Evolutionary conservation across 2,329 filamentous ascomycete species (phyloP), one percentile per base, ranked within the genome.

Genomic region (Stachybotrys echinatus): DNA sequence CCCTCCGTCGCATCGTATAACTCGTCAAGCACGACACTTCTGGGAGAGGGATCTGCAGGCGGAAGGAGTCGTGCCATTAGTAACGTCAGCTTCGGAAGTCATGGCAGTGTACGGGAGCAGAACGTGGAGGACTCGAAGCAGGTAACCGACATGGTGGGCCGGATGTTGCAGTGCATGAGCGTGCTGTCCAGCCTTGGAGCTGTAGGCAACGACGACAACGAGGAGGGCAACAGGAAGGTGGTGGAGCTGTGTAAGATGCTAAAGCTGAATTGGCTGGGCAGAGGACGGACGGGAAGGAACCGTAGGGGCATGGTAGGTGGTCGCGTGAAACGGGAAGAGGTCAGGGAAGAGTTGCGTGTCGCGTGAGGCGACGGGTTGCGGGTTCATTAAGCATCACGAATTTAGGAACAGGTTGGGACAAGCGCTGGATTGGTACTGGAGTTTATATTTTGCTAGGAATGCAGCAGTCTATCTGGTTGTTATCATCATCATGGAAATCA

Each of bases 101-200:
- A 75, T 55, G 76, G 65, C n/a, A 71, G 72, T 55, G 64, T 77
- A 45, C 74, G 76, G 50, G 77, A 84, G 61, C 79, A 82, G 60
- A 83, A 83, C 61, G 72, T 82, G 14, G 81, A 85, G 64, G 81
- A 87, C 61, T 86, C 83, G 45, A 81, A 89, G 64, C 84, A 94
- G 62, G 84, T 97, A 48, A 96, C 94, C 1, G 92, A 97, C 58
- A 96, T 92, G 58, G 92, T 96, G 1, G 94, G 91, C 0, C 79
- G 92, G 47, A 95, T 99, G 89, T 75, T 99, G 55, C 94, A 99
- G 72, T 99, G 94, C 67, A 87, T 97, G 68, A 92, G 87, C 65
- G 91, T 99, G 7, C 75, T 99, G 20, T 88, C 89, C 3, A 85
- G 85, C 54, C 81, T 95, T 12, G 86, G 74, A 20, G 65, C 62